A percentile compares a stretch with the other conserved stretches of the same genome.
Evolutionary conservation across 345 rosid genomes (phyloP).

Genomic region (Arabidopsis arenosa): DNA sequence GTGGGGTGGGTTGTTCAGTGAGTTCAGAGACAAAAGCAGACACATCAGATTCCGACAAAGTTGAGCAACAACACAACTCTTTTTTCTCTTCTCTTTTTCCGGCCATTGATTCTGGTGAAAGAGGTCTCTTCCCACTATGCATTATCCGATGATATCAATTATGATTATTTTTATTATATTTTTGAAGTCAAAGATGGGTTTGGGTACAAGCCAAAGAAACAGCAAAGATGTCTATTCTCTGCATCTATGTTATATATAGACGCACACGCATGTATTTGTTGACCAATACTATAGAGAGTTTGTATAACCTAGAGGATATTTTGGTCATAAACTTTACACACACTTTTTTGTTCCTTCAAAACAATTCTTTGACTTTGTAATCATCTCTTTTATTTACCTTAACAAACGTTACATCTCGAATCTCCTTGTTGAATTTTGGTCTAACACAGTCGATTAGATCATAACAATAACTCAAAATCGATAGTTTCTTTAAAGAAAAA

Average conservation of each 20-base stretch:
- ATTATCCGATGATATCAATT: conserved; percentile 33
- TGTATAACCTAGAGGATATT: neutral
- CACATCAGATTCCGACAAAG: conserved; percentile 46
- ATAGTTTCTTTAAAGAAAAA: neutral
- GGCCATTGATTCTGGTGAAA: conserved; percentile 42
- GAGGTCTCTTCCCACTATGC: conserved; percentile 43
- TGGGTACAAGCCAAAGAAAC: conserved; percentile 30
- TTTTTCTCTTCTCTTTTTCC: conserved; percentile 27
- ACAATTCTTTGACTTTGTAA: neutral
- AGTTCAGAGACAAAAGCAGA: conserved; percentile 45
- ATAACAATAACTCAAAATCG: neutral
- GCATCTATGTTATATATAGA: conserved; percentile 33
- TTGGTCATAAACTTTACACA: conserved; percentile 3
- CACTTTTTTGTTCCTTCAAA: neutral
- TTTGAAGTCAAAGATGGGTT: conserved; percentile 40
- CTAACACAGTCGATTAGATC: too few relatives aligned
- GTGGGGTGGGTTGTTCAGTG: conserved; percentile 26
- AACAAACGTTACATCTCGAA: neutral
- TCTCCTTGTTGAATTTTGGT: too few relatives aligned
- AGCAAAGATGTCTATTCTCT: conserved; percentile 29
- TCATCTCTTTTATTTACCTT: neutral
- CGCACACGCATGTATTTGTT: conserved; percentile 43
- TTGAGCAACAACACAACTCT: conserved; percentile 33
- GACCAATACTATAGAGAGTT: conserved; percentile 23
- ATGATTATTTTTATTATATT: neutral